phyloP scores from a whole-genome alignment of 306 rosid genomes.

The Acacia crassicarpa region DNA sequence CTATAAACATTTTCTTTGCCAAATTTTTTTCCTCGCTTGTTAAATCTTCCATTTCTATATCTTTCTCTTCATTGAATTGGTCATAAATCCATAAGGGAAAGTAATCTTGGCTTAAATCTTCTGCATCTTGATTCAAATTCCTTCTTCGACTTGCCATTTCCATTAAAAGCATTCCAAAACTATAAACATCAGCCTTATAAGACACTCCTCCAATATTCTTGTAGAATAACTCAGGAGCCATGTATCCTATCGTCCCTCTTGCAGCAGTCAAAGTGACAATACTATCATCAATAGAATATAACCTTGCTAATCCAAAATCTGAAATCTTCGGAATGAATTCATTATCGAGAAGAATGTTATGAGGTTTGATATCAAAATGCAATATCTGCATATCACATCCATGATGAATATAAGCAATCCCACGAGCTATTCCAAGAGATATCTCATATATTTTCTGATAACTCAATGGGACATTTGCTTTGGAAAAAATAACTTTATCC shows the following conservation, averaged over 20 bases:
- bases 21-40: not conserved
- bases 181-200: not conserved
- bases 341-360: not conserved
- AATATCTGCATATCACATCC: not conserved
- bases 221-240: not conserved
- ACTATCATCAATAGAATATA: not conserved
- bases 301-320: not conserved
- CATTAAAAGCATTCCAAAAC: not conserved
- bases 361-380: not conserved
- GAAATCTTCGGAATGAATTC: not conserved
- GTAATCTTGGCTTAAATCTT: not conserved
- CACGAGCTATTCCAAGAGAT: not conserved
- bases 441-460: not conserved
- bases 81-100: not conserved
- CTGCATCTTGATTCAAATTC: not conserved
- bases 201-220: not conserved
- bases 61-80: not conserved
- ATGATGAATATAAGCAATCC: not conserved
- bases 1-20: not conserved
- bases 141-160: not conserved
- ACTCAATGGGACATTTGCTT: not conserved
- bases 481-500: not conserved
- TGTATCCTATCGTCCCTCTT: not conserved
- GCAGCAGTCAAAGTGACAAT: not conserved
- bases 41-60: not conserved